Evolutionary conservation across 176 grass and related monocot species (phyloP).

Genomic region (Microstegium vimineum): DNA sequence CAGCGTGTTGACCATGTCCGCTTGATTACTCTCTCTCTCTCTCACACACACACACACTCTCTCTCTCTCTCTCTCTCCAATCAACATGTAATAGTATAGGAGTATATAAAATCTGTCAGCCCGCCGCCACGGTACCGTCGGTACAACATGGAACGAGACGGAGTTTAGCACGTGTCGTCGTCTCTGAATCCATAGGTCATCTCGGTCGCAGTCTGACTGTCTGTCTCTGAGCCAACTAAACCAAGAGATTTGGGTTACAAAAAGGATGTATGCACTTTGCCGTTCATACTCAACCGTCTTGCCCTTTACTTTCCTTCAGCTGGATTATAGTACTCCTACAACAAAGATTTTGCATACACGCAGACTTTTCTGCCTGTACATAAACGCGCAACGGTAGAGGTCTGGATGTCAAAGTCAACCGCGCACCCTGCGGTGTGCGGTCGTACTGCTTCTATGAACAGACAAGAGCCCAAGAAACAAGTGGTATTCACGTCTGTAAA

Average conservation of each 20-base stretch:
- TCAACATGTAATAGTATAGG: background rate
- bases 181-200: background rate
- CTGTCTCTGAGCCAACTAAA: too few species aligned
- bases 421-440: background rate
- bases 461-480: too few species aligned
- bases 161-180: background rate
- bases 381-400: background rate
- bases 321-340: background rate
- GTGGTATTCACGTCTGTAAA: background rate
- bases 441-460: too few species aligned
- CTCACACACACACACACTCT: too few species aligned
- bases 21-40: background rate
- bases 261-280: background rate
- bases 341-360: background rate
- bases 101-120: background rate
- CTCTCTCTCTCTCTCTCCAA: background rate
- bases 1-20: background rate
- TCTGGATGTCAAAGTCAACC: background rate
- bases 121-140: background rate
- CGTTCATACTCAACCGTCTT: background rate
- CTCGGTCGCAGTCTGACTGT: background rate
- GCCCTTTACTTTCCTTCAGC: background rate
- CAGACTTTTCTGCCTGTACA: background rate
- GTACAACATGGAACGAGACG: background rate
- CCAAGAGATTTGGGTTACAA: background rate